Percentiles rank a stretch among this genome's conserved stretches.
Evolutionary conservation across 805 yeast species (phyloP).

Genomic region (Kodamaea sagamina): DNA sequence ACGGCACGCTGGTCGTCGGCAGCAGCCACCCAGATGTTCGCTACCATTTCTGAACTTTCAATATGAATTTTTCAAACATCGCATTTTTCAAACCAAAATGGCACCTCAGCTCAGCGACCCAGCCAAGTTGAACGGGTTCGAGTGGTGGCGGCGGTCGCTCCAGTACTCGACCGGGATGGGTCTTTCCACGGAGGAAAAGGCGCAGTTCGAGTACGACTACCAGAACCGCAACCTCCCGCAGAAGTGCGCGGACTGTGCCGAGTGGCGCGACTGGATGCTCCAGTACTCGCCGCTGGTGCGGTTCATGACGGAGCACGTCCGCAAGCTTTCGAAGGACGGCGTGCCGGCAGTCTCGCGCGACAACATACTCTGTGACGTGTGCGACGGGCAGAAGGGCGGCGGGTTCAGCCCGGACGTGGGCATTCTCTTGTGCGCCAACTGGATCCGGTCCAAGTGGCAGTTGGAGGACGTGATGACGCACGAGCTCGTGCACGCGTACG

Average conservation of each 20-base stretch:
- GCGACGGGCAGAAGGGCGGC: slow-evolving; percentile 82
- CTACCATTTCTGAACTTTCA: slow-evolving; percentile 26
- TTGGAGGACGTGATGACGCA: slow-evolving; percentile 90
- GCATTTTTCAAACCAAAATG: not conserved
- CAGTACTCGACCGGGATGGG: slow-evolving; percentile 74
- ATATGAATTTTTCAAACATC: slow-evolving; percentile 3
- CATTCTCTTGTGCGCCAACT: slow-evolving; percentile 81
- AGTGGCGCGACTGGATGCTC: slow-evolving; percentile 77
- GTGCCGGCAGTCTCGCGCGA: slow-evolving; percentile 37
- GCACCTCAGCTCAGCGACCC: slow-evolving; percentile 16
- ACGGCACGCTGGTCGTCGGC: slow-evolving; percentile 71
- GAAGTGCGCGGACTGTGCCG: slow-evolving; percentile 71
- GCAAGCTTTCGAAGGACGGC: slow-evolving; percentile 54
- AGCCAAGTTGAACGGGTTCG: slow-evolving; percentile 52
- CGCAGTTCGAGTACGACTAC: slow-evolving; percentile 60
- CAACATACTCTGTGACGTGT: slow-evolving; percentile 75
- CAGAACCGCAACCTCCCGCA: slow-evolving; percentile 42
- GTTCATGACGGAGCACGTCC: slow-evolving; percentile 84
- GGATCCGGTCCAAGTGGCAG: slow-evolving; percentile 72
- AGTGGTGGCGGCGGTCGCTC: slow-evolving; percentile 80
- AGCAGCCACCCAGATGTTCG: slow-evolving; percentile 93
- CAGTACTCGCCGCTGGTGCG: slow-evolving; percentile 79
- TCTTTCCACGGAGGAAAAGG: slow-evolving; percentile 49
- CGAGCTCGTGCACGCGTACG: slow-evolving; percentile 92
- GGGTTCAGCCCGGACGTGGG: slow-evolving; percentile 94